These are phyloP conservation scores for Debaryomyces psychrophilus DNA, from an alignment of 1,139 yeast species.

Conservation along the genomic window DNA sequence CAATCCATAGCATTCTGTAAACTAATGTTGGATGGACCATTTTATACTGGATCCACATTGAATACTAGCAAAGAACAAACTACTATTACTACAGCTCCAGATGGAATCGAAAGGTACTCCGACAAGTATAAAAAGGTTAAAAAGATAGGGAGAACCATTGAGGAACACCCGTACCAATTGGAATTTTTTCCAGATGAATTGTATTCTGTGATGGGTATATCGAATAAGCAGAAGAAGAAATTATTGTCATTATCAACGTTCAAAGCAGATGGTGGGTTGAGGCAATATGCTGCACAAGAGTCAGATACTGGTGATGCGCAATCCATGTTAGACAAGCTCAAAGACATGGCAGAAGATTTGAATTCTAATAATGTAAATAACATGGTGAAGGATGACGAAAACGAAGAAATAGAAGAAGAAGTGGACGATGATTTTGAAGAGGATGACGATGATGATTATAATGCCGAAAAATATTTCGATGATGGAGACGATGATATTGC, in stretches of 20 bases:
- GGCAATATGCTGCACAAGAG: constrained; percentile 35
- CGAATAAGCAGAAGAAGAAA: constrained; percentile 54
- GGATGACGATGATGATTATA: constrained; percentile 67
- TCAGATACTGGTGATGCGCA: constrained; percentile 36
- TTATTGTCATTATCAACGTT: constrained; percentile 54
- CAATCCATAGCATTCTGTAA: constrained; percentile 63
- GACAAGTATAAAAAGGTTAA: constrained; percentile 74
- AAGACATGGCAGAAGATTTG: constrained; percentile 60
- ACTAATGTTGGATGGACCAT: constrained; percentile 72
- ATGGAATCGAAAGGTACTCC: constrained; percentile 73
- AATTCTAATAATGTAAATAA: constrained; percentile 40
- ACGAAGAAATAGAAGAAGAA: constrained; percentile 50
- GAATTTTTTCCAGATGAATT: constrained; percentile 82
- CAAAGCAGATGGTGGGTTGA: constrained; percentile 51
- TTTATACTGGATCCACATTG: constrained; percentile 63
- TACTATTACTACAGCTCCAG: constrained; percentile 28
- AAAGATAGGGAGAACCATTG: constrained; percentile 74
- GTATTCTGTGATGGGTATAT: constrained; percentile 72
- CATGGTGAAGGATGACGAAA: constrained; percentile 44
- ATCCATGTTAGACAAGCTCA: constrained; percentile 59
- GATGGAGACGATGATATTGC: constrained; percentile 79
- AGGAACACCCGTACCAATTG: constrained; percentile 77
- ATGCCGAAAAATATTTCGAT: constrained; percentile 58
- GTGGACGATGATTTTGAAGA: constrained; percentile 63
- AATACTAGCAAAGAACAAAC: constrained; percentile 26